Percentiles rank a stretch among this genome's conserved stretches.
Conservation (phyloP, 805 yeast species). For the Zygosaccharomyces gambellarensis region DNA sequence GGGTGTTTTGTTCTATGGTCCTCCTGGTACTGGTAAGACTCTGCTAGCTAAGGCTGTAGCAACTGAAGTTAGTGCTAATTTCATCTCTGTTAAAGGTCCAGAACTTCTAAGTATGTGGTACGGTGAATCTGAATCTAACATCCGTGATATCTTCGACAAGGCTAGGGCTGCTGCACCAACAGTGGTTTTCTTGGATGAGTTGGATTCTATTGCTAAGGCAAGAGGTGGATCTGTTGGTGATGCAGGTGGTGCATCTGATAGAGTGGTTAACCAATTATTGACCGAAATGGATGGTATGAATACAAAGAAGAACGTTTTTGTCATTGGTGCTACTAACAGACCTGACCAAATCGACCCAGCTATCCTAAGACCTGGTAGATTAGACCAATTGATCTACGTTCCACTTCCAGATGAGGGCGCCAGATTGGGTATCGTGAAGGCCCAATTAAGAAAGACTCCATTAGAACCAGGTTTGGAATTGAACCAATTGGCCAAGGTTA, state of each 20-base stretch:
- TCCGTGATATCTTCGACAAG: slow-evolving; percentile 95
- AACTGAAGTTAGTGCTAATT: slow-evolving; percentile 97
- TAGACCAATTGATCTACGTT: slow-evolving; percentile 96
- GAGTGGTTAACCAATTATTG: slow-evolving; percentile 91
- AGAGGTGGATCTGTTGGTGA: slow-evolving; percentile 91
- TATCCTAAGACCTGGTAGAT: slow-evolving; percentile 96
- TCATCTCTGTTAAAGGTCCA: slow-evolving; percentile 88
- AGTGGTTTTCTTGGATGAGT: slow-evolving; percentile 95
- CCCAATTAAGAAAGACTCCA: slow-evolving; percentile 98
- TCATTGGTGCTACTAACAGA: slow-evolving; percentile 98
- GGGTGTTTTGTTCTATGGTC: slow-evolving; percentile 98
- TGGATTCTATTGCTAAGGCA: slow-evolving; percentile 95
- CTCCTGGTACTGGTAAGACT: slow-evolving; percentile 99
- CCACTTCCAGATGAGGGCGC: slow-evolving; percentile 97
- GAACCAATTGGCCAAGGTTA: slow-evolving; percentile 81
- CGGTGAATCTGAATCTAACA: slow-evolving; percentile 96
- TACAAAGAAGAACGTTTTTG: slow-evolving; percentile 97
- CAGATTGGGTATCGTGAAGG: slow-evolving; percentile 85
- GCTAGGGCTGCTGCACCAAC: slow-evolving; percentile 99
- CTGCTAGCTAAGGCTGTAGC: slow-evolving; percentile 98
- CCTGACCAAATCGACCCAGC: slow-evolving; percentile 99
- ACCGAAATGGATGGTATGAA: slow-evolving; percentile 99
- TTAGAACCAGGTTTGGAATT: slow-evolving; percentile 94
- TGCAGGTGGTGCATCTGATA: slow-evolving; percentile 95
- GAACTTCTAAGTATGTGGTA: slow-evolving; percentile 98